Conservation (phyloP, 805 yeast genomes). For the Naumovozyma baii region DNA sequence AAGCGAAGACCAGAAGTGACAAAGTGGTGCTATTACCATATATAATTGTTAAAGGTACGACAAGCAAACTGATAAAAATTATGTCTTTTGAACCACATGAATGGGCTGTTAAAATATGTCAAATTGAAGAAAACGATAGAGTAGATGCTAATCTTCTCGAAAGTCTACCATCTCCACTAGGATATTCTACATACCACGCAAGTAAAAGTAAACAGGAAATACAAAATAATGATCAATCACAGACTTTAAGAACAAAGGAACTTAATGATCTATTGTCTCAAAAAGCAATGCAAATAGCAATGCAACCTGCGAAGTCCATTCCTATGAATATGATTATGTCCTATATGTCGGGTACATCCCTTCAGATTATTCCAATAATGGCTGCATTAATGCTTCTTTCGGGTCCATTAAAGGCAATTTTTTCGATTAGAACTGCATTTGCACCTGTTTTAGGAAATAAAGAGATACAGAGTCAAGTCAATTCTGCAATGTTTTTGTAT, state of each 20-base stretch:
- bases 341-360: slow-evolving; percentile 83
- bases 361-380: slow-evolving; percentile 84
- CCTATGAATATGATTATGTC: slow-evolving; percentile 88
- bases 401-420: slow-evolving; percentile 65
- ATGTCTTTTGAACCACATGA: slow-evolving; percentile 1
- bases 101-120: slow-evolving; percentile 11
- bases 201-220: background rate
- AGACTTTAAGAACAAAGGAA: slow-evolving; percentile 3
- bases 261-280: slow-evolving; percentile 28
- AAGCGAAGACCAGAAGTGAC: too few relatives aligned
- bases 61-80: too few relatives aligned
- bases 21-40: too few relatives aligned
- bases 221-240: slow-evolving; percentile 3
- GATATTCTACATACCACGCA: slow-evolving; percentile 10
- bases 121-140: background rate
- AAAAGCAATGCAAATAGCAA: slow-evolving; percentile 82
- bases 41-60: too few relatives aligned
- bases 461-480: slow-evolving; percentile 15
- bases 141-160: slow-evolving; percentile 1
- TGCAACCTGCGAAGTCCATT: slow-evolving; percentile 71
- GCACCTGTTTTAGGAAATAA: slow-evolving; percentile 34
- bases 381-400: slow-evolving; percentile 80
- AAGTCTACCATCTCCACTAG: slow-evolving; percentile 22
- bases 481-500: slow-evolving; percentile 39
- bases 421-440: slow-evolving; percentile 49